Conservation (phyloP, 805 yeast species). For the Metschnikowia peoriensis region DNA sequence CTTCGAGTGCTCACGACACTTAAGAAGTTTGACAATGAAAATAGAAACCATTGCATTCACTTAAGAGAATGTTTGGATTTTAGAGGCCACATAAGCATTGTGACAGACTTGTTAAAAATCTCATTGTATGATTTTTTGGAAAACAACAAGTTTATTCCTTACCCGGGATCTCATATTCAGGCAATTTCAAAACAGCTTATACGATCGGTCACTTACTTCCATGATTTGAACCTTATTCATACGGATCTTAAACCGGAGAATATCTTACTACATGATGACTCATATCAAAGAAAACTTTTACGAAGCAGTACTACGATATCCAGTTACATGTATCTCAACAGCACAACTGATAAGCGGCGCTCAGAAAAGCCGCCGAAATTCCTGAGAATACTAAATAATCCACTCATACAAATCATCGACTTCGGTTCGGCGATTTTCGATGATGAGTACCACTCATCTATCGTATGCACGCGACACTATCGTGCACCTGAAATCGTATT, state of each 20-base stretch:
- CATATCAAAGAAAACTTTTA: constrained; percentile 39
- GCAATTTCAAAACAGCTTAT: constrained; percentile 83
- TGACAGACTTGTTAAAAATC: constrained; percentile 81
- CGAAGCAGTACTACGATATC: constrained; percentile 33
- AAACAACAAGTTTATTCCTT: constrained; percentile 77
- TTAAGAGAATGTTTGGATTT: constrained; percentile 87
- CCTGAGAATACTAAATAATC: constrained; percentile 61
- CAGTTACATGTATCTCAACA: constrained; percentile 27
- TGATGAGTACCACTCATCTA: constrained; percentile 89
- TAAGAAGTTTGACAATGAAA: constrained; percentile 66
- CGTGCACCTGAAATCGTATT: constrained; percentile 95
- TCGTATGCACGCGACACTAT: constrained; percentile 94
- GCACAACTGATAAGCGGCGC: constrained; percentile 12
- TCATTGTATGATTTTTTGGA: constrained; percentile 90
- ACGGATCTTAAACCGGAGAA: constrained; percentile 98
- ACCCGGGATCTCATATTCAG: constrained; percentile 92
- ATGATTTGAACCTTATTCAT: constrained; percentile 86
- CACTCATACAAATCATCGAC: constrained; percentile 86
- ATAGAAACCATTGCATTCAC: constrained; percentile 76
- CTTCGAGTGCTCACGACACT: constrained; percentile 75
- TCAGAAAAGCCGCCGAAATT: constrained; percentile 29
- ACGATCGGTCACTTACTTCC: constrained; percentile 82
- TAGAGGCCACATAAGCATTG: constrained; percentile 90
- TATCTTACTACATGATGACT: constrained; percentile 63
- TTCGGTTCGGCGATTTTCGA: constrained; percentile 96